Evolutionary conservation across 148 eudicot genomes (phyloP).

Genomic region (Rhododendron henanense): DNA sequence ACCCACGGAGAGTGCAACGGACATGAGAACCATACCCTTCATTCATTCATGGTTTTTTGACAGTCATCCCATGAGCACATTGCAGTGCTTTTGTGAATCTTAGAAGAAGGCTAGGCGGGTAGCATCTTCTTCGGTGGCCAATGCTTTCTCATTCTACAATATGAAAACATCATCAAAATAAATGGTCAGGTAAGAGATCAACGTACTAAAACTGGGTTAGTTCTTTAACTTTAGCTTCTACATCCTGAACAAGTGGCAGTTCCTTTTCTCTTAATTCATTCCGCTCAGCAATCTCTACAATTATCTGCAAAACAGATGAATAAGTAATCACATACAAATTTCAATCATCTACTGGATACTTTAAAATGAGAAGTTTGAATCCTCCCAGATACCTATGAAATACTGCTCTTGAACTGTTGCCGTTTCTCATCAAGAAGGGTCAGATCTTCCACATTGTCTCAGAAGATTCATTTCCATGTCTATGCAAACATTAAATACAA

Average conservation of each 20-base stretch:
- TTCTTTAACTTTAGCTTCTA: constrained; percentile 15
- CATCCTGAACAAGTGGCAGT: constrained; percentile 63
- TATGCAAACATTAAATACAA: constrained; percentile 27
- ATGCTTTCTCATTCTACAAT: no score
- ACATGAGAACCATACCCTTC: constrained; percentile 26
- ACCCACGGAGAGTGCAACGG: constrained; percentile 26
- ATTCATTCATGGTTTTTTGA: constrained; percentile 32
- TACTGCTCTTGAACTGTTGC: constrained; percentile 40
- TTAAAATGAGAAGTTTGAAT: neutral
- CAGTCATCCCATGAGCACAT: constrained; percentile 27
- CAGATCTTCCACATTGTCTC: constrained; percentile 39
- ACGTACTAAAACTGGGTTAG: no score
- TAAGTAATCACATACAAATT: neutral
- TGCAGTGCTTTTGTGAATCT: constrained; percentile 52
- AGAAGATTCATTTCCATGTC: constrained; percentile 37
- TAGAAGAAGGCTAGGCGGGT: no score
- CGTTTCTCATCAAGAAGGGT: constrained; percentile 48
- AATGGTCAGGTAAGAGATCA: neutral
- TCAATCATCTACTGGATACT: neutral
- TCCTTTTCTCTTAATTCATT: constrained; percentile 62
- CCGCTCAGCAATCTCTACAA: constrained; percentile 50
- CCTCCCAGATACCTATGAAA: constrained; percentile 38
- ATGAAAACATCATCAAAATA: neutral
- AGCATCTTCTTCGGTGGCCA: no score
- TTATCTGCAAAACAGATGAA: constrained; percentile 36